phyloP scores from a whole-genome alignment of 139 green algal genomes.

The Tetradesmus obliquus region DNA sequence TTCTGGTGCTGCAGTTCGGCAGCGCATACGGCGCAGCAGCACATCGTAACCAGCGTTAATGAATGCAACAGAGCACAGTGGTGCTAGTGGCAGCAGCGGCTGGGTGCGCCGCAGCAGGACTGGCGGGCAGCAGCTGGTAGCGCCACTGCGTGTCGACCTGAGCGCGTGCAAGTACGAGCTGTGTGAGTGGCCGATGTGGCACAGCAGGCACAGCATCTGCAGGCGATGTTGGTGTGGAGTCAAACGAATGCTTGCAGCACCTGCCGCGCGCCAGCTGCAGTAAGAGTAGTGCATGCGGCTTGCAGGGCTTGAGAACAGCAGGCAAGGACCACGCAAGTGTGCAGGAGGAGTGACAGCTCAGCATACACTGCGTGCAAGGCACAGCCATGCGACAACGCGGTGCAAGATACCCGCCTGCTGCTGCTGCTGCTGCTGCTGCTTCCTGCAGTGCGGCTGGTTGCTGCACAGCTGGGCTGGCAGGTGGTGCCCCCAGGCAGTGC shows the following conservation, averaged over 20 bases:
- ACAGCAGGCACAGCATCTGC: not conserved
- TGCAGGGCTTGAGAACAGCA: not conserved
- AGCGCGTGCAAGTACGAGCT: constrained; percentile 85
- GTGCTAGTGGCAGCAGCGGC: not conserved
- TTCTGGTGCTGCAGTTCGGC: not conserved
- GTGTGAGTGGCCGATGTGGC: constrained; percentile 59
- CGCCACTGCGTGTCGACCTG: constrained; percentile 72
- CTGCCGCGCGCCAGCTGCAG: too few relatives aligned
- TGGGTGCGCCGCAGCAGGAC: not conserved
- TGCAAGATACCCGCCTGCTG: not conserved
- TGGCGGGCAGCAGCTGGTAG: constrained; percentile 29
- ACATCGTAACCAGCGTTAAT: not conserved
- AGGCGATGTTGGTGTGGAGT: not conserved
- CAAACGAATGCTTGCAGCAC: too few relatives aligned
- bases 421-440: not conserved
- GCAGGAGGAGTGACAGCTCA: not conserved
- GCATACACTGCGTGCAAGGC: not conserved
- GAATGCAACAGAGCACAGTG: not conserved
- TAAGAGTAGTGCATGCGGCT: not conserved
- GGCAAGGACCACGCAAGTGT: not conserved
- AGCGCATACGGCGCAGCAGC: not conserved
- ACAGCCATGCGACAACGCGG: not conserved
- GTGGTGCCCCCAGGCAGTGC: constrained; percentile 61
- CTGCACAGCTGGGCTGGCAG: constrained; percentile 71
- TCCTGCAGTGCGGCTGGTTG: constrained; percentile 58